A percentile compares a stretch with the other conserved stretches of the same genome.
Evolutionary conservation across 2,329 filamentous ascomycete genomes (phyloP).

Genomic region (Ophiocordyceps unilateralis): DNA sequence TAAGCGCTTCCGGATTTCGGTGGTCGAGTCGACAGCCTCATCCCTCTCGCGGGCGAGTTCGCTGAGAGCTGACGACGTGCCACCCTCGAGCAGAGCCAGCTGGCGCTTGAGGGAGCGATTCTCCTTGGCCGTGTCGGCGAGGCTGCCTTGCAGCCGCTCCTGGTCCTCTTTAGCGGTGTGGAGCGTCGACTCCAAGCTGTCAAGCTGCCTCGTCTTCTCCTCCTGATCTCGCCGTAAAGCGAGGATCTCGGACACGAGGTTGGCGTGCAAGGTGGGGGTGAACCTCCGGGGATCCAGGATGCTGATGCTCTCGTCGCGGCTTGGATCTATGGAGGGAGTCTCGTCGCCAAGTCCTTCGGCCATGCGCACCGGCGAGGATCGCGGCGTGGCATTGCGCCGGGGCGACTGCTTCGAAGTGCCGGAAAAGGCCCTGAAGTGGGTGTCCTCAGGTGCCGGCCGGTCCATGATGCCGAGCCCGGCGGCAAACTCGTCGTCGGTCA

Average conservation of each 20-base stretch:
- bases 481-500: slow-evolving; percentile 45
- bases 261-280: slow-evolving; percentile 88
- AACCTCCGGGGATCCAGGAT: slow-evolving; percentile 81
- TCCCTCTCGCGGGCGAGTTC: slow-evolving; percentile 77
- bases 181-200: slow-evolving; percentile 61
- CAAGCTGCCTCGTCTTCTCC: slow-evolving; percentile 72
- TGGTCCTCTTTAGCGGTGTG: slow-evolving; percentile 57
- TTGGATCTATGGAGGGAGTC: slow-evolving; percentile 38
- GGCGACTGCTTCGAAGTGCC: slow-evolving; percentile 43
- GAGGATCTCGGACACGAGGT: slow-evolving; percentile 85
- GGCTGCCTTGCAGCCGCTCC: slow-evolving; percentile 46
- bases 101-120: slow-evolving; percentile 68
- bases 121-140: slow-evolving; percentile 55
- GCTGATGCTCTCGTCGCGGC: slow-evolving; percentile 50
- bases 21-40: slow-evolving; percentile 53
- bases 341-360: slow-evolving; percentile 24
- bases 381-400: slow-evolving; percentile 45
- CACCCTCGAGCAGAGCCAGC: slow-evolving; percentile 71
- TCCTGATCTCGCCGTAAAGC: slow-evolving; percentile 77
- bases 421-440: slow-evolving; percentile 57
- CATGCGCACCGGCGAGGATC: slow-evolving; percentile 40
- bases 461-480: slow-evolving; percentile 34
- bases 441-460: slow-evolving; percentile 53
- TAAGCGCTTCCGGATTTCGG: slow-evolving; percentile 60
- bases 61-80: slow-evolving; percentile 68